A percentile compares a stretch with the other conserved stretches of the same genome.
phyloP scores from a whole-genome alignment of 768 basidiomycete species.

The Auricularia sp. region DNA sequence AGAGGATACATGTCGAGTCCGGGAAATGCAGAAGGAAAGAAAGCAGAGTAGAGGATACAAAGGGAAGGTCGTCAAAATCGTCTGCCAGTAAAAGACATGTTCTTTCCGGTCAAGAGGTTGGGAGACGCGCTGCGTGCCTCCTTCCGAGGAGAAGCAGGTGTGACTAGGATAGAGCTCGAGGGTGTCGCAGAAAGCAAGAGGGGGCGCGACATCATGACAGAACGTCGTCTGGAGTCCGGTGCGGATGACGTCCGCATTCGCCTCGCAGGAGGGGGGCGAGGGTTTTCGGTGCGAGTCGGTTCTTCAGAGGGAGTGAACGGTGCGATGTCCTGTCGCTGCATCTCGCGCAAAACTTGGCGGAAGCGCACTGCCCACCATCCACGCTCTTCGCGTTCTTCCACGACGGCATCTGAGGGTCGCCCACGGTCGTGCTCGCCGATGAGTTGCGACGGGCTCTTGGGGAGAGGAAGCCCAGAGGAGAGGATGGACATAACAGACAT shows the following conservation, averaged over 20 bases:
- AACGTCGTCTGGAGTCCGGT: not conserved
- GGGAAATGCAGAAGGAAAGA: not conserved
- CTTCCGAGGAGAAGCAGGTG: not conserved
- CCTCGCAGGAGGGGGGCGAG: not conserved
- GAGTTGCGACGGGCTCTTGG: conserved; percentile 65
- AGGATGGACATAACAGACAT: conserved; percentile 31
- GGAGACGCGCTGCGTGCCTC: conserved; percentile 6
- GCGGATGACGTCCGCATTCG: not conserved
- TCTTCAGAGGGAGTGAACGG: conserved; percentile 1
- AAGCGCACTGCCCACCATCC: conserved; percentile 68
- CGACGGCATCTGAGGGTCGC: conserved; percentile 18
- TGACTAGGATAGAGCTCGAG: not conserved
- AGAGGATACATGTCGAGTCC: not conserved
- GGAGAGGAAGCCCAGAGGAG: conserved; percentile 43
- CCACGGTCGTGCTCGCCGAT: conserved; percentile 28
- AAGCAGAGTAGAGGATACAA: not conserved
- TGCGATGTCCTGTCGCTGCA: conserved; percentile 24
- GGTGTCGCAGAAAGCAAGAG: not conserved
- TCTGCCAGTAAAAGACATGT: not conserved
- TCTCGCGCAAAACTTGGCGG: conserved; percentile 49
- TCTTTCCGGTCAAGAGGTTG: conserved; percentile 3
- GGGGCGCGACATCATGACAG: not conserved
- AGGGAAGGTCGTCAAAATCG: not conserved
- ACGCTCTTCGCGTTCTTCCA: conserved; percentile 55
- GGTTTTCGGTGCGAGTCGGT: not conserved